These are phyloP conservation scores for Silene latifolia DNA, from an alignment of 148 eudicot genomes.

Conservation along the genomic window DNA sequence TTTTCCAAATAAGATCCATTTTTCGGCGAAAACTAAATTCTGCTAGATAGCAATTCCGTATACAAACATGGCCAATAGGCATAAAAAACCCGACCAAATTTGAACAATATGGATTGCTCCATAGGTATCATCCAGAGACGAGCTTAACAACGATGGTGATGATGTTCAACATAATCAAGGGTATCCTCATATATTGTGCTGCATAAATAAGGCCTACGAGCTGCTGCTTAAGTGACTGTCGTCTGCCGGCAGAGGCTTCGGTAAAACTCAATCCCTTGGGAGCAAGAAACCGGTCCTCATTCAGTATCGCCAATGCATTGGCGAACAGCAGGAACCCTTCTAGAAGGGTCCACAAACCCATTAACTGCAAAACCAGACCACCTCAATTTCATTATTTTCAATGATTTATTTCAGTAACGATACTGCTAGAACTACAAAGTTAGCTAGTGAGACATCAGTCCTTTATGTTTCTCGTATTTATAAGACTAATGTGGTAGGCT, in stretches of 20 bases:
- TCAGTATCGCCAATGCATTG: slow-evolving; percentile 82
- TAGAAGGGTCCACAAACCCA: slow-evolving; percentile 82
- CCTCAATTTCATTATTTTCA: not conserved
- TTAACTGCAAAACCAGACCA: slow-evolving; percentile 30
- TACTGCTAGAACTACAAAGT: not conserved
- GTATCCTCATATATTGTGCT: slow-evolving; percentile 69
- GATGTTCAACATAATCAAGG: slow-evolving; percentile 57
- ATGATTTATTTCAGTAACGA: not conserved
- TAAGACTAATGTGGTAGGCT: not conserved
- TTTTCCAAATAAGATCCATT: slow-evolving; percentile 1
- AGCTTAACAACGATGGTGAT: slow-evolving; percentile 62
- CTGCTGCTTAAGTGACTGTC: slow-evolving; percentile 60
- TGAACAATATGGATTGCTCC: not conserved
- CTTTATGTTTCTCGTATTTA: not conserved
- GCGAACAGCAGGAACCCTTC: slow-evolving; percentile 85
- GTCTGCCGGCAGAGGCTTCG: slow-evolving; percentile 54
- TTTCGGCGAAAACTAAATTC: not conserved
- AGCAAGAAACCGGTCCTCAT: slow-evolving; percentile 80
- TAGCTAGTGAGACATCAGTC: not conserved
- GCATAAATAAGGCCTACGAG: slow-evolving; percentile 76
- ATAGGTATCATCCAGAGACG: slow-evolving; percentile 58
- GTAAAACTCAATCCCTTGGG: slow-evolving; percentile 81
- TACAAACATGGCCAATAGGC: slow-evolving; percentile 1
- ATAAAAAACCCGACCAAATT: slow-evolving; percentile 1
- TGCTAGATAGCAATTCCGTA: not conserved